These are phyloP conservation scores for Eimeria necatrix DNA, from an alignment of 169 alveolate genomes.

Conservation along the genomic window DNA sequence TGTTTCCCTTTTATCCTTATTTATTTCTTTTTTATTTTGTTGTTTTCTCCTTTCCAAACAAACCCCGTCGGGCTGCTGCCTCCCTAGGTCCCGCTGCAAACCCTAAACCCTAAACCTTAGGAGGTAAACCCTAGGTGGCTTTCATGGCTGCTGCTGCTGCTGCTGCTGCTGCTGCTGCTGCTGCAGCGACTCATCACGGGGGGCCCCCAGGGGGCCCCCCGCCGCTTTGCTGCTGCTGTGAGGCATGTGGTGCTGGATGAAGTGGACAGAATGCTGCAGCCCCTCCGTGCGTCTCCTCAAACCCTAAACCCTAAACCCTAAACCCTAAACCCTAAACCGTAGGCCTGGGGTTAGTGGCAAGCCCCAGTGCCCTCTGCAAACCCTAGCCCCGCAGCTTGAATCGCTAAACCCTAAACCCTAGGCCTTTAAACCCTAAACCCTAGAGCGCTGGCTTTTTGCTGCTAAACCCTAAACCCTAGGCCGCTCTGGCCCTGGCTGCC, in stretches of 20 bases:
- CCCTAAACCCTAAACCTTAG: neutral
- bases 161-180: neutral
- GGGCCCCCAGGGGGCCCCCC: slow-evolving; percentile 48
- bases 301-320: too few relatives aligned
- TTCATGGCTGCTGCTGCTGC: neutral
- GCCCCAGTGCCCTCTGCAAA: too few relatives aligned
- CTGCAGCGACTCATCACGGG: slow-evolving; percentile 36
- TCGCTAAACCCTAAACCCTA: too few relatives aligned
- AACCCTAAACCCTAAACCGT: too few relatives aligned
- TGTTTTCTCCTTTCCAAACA: neutral
- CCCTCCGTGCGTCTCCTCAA: slow-evolving; percentile 18
- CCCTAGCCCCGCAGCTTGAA: too few relatives aligned
- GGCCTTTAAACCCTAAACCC: too few relatives aligned
- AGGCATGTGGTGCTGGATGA: slow-evolving; percentile 55
- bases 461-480: too few relatives aligned
- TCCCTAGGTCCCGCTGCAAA: neutral
- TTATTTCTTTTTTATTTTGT: neutral
- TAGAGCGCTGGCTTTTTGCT: too few relatives aligned
- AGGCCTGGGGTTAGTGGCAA: too few relatives aligned
- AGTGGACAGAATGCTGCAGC: slow-evolving; percentile 52
- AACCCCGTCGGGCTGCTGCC: neutral
- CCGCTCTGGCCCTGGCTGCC: too few relatives aligned
- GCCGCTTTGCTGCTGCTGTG: slow-evolving; percentile 31
- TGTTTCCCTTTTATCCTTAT: neutral
- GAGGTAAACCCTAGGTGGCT: too few relatives aligned